Evolutionary conservation across 768 basidiomycete species (phyloP), one percentile per base, ranked within the genome.

Genomic region (Calocybe indica): DNA sequence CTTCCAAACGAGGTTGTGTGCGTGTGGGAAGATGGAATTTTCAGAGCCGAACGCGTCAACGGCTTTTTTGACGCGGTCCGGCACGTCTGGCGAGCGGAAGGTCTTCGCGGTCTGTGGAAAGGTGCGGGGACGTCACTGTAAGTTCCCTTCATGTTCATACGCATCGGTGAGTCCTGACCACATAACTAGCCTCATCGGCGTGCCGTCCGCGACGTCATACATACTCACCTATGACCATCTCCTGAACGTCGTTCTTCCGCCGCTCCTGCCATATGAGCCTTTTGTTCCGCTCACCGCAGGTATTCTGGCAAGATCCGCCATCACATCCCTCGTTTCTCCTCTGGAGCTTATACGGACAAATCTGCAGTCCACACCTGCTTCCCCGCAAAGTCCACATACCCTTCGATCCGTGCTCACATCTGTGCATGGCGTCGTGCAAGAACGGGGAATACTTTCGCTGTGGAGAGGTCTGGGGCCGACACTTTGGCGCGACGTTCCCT

Each of bases 171-270:
- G 40, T 35, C 30, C 15, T 37, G 39, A 53, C 50, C 63, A 50
- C 45, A n/a, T 49, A 14, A 47, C 52, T 53, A 94, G 93, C 43
- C 63, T 92, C 35, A 92, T 98, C 58, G 85, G 88, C 31, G 90
- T 98, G 15, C 96, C 96, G 0, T 86, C 93, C 0, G 81, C 93
- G 36, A 91, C 93, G 42, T 75, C 83, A 30, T 98, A 99, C 66
- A 99, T 99, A 80, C 75, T 98, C 49, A 91, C 91, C 13, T 98
- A 98, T 63, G 94, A 97, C 66, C 82, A 90, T 62, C 79, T 97
- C 31, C 67, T 85, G 22, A 78, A 82, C 46, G 72, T 73, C 38
- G 67, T 77, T 36, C 65, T 91, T 8, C 84, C 86, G 3, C 69
- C 78, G 12, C 49, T 88, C 28, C 66, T 88, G 48, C 72, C 82